phyloP scores from a whole-genome alignment of 257 asterid genomes.

The Lycium barbarum region DNA sequence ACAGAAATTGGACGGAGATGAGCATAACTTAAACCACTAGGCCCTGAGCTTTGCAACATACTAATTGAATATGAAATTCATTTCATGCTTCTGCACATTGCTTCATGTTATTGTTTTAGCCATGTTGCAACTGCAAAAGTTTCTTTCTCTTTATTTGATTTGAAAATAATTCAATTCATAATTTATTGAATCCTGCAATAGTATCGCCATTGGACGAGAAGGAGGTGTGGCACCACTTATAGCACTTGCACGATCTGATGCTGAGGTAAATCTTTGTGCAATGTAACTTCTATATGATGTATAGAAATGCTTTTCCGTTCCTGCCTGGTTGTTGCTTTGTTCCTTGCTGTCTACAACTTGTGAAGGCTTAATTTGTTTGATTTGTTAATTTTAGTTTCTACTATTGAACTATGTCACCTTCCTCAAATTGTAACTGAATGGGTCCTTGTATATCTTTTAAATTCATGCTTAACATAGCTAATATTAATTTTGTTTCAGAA shows the following conservation, averaged over 20 bases:
- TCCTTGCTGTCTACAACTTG: background rate
- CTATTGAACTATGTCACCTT: background rate
- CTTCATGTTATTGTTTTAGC: background rate
- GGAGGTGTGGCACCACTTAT: constrained; percentile 92
- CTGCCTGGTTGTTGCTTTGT: background rate
- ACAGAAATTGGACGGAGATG: constrained; percentile 6
- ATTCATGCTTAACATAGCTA: constrained; percentile 10
- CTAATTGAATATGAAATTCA: constrained; percentile 19
- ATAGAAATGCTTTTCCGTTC: constrained; percentile 9
- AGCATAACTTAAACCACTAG: constrained; percentile 9
- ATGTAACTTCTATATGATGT: background rate
- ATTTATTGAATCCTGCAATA: constrained; percentile 37
- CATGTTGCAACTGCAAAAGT: constrained; percentile 12
- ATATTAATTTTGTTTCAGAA: background rate
- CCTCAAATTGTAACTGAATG: constrained; percentile 17
- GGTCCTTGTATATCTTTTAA: background rate
- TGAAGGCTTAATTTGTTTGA: background rate
- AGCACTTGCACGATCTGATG: constrained; percentile 69
- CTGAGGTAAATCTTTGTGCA: constrained; percentile 57
- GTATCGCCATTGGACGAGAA: constrained; percentile 91
- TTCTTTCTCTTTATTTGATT: constrained; percentile 23
- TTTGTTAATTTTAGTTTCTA: constrained; percentile 8
- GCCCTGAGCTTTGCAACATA: constrained; percentile 5
- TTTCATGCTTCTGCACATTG: background rate
- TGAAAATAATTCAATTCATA: constrained; percentile 22